Conservation (phyloP, 2,329 filamentous ascomycete genomes). For the Paecilomyces sp. region DNA sequence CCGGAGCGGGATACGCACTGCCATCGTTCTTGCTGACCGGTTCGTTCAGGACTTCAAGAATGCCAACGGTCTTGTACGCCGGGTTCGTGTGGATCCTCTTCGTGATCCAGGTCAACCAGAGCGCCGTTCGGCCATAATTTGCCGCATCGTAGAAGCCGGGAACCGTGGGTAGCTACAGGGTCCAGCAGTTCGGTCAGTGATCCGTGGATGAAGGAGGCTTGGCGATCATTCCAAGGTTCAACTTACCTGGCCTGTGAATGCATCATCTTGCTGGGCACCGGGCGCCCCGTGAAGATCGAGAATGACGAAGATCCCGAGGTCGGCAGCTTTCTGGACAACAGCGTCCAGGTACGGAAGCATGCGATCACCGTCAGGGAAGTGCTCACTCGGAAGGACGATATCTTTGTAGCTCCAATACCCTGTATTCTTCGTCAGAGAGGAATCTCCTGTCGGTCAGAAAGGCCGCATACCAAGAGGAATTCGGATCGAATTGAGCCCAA, state of each 20-base stretch:
- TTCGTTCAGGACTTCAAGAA: neutral
- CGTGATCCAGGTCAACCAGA: neutral
- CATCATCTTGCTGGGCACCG: neutral
- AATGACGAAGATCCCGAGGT: neutral
- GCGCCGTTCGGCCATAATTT: neutral
- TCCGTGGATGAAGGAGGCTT: neutral
- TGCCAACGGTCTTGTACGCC: neutral
- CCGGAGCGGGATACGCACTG: neutral
- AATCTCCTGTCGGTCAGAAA: neutral
- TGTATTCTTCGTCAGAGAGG: neutral
- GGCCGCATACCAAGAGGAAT: neutral
- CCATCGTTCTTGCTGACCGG: neutral
- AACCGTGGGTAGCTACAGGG: neutral
- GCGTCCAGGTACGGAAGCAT: neutral
- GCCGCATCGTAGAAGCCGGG: neutral
- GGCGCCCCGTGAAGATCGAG: neutral
- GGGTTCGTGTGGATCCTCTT: neutral
- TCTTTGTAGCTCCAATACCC: neutral
- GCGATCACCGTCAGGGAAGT: neutral
- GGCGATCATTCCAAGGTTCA: neutral
- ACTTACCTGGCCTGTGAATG: neutral
- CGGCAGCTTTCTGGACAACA: neutral
- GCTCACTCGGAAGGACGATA: neutral
- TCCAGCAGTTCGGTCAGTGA: neutral
- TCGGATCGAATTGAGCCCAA: neutral